These are phyloP conservation scores for Erucastrum elatum DNA, from an alignment of 345 rosid species.

Conservation along the genomic window DNA sequence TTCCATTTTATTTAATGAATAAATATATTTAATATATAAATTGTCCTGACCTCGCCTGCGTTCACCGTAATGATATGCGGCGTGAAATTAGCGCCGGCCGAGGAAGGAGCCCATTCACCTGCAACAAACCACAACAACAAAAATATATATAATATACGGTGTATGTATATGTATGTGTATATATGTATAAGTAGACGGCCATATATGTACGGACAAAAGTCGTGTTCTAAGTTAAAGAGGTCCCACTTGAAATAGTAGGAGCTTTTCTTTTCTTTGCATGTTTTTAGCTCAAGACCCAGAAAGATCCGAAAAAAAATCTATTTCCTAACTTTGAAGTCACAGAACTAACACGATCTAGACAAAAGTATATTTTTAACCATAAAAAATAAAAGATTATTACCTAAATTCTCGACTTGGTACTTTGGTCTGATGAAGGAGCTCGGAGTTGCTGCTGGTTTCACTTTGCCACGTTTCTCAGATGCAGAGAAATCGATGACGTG, in stretches of 20 bases:
- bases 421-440: conserved; percentile 53
- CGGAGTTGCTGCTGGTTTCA: conserved; percentile 48
- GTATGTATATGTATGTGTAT: background rate
- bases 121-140: conserved; percentile 26
- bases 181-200: background rate
- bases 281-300: conserved; percentile 21
- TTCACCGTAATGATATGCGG: conserved; percentile 92
- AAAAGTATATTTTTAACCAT: background rate
- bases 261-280: conserved; percentile 24
- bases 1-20: background rate
- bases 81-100: conserved; percentile 80
- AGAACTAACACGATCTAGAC: conserved; percentile 6
- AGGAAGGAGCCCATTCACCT: conserved; percentile 93
- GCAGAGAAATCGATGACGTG: conserved; percentile 79
- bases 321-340: conserved; percentile 11
- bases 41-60: conserved; percentile 71
- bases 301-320: conserved; percentile 33
- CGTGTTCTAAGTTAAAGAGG: conserved; percentile 8
- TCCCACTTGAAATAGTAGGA: conserved; percentile 29
- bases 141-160: background rate
- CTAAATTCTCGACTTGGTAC: conserved; percentile 66
- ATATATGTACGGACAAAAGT: conserved; percentile 21
- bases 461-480: conserved; percentile 62
- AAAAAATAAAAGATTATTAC: conserved; percentile 38
- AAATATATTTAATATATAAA: background rate